Evolutionary conservation across 805 yeast genomes (phyloP), one percentile per base, ranked within the genome.

Genomic region (Cyberlindnera xishuangbannaensis): DNA sequence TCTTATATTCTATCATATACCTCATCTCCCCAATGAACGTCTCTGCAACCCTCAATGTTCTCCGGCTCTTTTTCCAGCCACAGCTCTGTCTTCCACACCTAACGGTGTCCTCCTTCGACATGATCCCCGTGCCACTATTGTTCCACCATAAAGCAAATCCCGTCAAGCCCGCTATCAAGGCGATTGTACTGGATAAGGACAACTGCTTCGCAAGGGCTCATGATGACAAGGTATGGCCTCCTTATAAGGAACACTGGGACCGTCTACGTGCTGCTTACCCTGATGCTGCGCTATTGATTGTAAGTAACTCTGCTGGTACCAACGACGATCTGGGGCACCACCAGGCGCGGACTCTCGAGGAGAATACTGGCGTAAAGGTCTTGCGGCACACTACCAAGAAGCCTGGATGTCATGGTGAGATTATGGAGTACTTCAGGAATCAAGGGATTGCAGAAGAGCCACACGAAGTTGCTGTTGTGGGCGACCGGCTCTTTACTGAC

Each of bases 281-380:
- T 0, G 74, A 66, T 22, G 78, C 76, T 5, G 64, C 65, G 9
- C 55, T 88, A 15, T 62, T 86, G 23, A 81, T 90, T 8, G 95
- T 90, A 4, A 82, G 95, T 48, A 90, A 90, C 50, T 83, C 95
- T 0, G 97, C 97, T 0, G 98, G 98, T 0, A 83, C 95, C 0
- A 65, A 71, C 37, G 95, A 81, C 47, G 97, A 88, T 49, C 49
- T 45, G 0, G 66, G 62, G 21, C 69, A 74, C 36, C 39, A 40
- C 13, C 82, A 83, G 47, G 96, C 96, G 0, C 43, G 51, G 15
- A 47, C 61, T 6, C 56, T 88, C 9, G 94, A 87, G 50, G 33
- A 56, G 8, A 64, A 67, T 17, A 77, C 85, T 0, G 88, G 90
- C 0, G 81, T 83, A 1, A 60, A 72, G 0, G 90, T 84, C 0